These are phyloP conservation scores for Boletus vinaceobasis DNA, from an alignment of 768 basidiomycete genomes.

Conservation along the genomic window DNA sequence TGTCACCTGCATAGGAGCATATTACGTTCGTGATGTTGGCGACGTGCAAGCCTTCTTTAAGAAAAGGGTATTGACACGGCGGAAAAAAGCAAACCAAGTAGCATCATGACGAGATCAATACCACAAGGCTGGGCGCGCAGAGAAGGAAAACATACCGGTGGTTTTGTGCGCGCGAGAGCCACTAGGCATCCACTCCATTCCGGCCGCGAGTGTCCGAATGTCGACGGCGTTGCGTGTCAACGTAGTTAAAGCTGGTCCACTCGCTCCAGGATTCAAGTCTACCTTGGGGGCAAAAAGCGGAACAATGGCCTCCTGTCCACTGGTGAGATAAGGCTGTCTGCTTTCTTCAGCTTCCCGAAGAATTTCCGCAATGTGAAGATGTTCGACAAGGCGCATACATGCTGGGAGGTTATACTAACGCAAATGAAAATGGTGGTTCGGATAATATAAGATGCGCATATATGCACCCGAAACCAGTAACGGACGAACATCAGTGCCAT, in stretches of 20 bases:
- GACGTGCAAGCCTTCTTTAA: conserved; percentile 19
- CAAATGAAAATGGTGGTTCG: not conserved
- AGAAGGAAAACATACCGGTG: conserved; percentile 6
- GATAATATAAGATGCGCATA: conserved; percentile 7
- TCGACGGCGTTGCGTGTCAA: not conserved
- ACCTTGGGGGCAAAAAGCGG: not conserved
- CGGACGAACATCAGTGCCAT: not conserved
- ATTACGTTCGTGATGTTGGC: conserved; percentile 22
- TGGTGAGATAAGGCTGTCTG: conserved; percentile 43
- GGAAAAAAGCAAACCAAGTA: not conserved
- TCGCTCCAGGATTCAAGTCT: not conserved
- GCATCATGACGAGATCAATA: not conserved
- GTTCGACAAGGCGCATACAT: conserved; percentile 70
- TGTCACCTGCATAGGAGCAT: conserved; percentile 12
- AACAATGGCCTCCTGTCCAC: not conserved
- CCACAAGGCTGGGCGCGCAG: not conserved
- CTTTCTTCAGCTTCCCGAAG: conserved; percentile 58
- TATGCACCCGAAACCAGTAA: conserved; percentile 1
- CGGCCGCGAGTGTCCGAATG: not conserved
- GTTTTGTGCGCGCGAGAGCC: not conserved
- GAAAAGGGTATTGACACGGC: not conserved
- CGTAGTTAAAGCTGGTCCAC: too few species aligned
- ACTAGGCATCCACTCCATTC: not conserved
- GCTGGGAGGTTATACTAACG: conserved; percentile 69
- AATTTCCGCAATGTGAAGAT: conserved; percentile 67